Evolutionary conservation across 1,139 yeast species (phyloP).

Genomic region (Debaryomycetaceae sp.): DNA sequence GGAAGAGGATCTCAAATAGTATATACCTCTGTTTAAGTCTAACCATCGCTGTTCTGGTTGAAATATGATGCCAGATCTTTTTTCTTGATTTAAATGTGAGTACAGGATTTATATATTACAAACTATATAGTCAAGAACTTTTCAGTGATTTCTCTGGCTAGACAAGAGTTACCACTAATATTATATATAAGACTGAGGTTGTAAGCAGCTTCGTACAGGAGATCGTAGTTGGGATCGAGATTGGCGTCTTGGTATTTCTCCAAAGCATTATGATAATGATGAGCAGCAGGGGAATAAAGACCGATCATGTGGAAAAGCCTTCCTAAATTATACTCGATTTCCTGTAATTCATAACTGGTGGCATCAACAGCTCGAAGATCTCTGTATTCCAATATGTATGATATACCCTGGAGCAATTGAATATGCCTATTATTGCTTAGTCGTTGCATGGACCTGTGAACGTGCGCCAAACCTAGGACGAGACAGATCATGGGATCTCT

Average conservation of each 20-base stretch:
- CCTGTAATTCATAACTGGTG: slow-evolving; percentile 60
- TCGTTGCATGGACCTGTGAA: slow-evolving; percentile 93
- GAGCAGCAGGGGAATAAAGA: slow-evolving; percentile 64
- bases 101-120: slow-evolving; percentile 2
- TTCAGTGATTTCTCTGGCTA: slow-evolving; percentile 63
- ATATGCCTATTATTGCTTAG: slow-evolving; percentile 80
- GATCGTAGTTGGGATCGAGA: slow-evolving; percentile 42
- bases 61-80: not conserved
- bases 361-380: slow-evolving; percentile 42
- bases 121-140: slow-evolving; percentile 46
- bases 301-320: slow-evolving; percentile 84
- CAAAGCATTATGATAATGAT: slow-evolving; percentile 68
- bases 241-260: slow-evolving; percentile 21
- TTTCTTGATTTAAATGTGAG: not conserved
- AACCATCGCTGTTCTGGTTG: slow-evolving; percentile 53
- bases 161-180: slow-evolving; percentile 63
- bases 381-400: slow-evolving; percentile 70
- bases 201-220: slow-evolving; percentile 80
- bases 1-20: slow-evolving; percentile 73
- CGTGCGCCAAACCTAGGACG: slow-evolving; percentile 71
- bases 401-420: slow-evolving; percentile 82
- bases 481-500: slow-evolving; percentile 78
- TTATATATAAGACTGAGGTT: slow-evolving; percentile 74
- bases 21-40: slow-evolving; percentile 82
- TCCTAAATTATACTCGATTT: slow-evolving; percentile 79